phyloP scores from a whole-genome alignment of 495 filamentous ascomycete species.

The Penicillium psychrofluorescens region DNA sequence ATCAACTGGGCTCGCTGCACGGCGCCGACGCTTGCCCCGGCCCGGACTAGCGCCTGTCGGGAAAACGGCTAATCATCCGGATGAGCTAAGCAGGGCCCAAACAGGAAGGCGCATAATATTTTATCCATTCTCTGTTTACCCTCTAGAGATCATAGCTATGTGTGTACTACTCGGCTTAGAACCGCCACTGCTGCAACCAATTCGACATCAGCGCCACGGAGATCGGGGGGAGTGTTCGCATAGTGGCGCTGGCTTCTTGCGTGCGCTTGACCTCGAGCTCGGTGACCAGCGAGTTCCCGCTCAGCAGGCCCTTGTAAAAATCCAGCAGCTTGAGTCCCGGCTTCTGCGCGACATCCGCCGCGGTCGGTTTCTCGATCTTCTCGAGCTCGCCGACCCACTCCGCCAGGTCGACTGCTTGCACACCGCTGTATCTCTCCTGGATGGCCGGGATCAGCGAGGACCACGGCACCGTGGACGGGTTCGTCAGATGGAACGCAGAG shows the following conservation, averaged over 20 bases:
- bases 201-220: conserved; percentile 13
- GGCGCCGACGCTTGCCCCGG: too few relatives aligned
- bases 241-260: conserved; percentile 14
- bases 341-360: conserved; percentile 10
- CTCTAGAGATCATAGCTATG: not conserved
- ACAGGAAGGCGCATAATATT: too few relatives aligned
- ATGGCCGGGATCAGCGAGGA: conserved; percentile 14
- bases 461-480: conserved; percentile 15
- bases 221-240: conserved; percentile 11
- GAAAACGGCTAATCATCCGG: too few relatives aligned
- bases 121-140: too few relatives aligned
- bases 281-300: conserved; percentile 8
- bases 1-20: too few relatives aligned
- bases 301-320: conserved; percentile 17
- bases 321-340: conserved; percentile 20
- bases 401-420: conserved; percentile 9
- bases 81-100: too few relatives aligned
- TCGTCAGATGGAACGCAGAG: conserved; percentile 23
- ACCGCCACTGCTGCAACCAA: conserved; percentile 18
- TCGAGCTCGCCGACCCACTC: conserved; percentile 20
- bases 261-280: conserved; percentile 11
- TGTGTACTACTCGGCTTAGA: not conserved
- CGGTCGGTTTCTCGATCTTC: conserved; percentile 9
- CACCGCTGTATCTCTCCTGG: conserved; percentile 2
- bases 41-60: too few relatives aligned